Evolutionary conservation across 331 rosid genomes (phyloP).

Genomic region (Acacia pycnantha): DNA sequence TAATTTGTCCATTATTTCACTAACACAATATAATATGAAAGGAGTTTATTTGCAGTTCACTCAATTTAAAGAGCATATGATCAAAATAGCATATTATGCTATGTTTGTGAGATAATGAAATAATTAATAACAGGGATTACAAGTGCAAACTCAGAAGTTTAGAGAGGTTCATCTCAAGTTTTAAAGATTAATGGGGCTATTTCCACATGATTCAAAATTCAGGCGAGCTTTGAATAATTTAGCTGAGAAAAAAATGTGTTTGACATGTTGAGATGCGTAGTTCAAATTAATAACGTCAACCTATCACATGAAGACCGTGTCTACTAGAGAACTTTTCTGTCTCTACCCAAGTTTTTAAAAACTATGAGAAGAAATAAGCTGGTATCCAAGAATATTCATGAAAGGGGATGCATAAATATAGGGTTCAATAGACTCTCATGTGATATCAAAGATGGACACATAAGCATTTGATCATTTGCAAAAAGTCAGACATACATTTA

Average conservation of each 20-base stretch:
- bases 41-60: background rate
- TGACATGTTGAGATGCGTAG: background rate
- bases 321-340: background rate
- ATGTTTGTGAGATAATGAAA: background rate
- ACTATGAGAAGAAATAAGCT: background rate
- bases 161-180: background rate
- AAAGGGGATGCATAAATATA: background rate
- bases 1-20: background rate
- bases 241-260: background rate
- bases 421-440: background rate
- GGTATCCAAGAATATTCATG: background rate
- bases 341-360: background rate
- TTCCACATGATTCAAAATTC: background rate
- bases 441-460: background rate
- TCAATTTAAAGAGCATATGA: background rate
- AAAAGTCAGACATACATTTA: constrained; percentile 51
- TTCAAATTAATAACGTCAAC: background rate
- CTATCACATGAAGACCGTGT: background rate
- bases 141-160: background rate
- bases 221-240: background rate
- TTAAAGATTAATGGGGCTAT: background rate
- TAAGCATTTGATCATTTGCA: background rate
- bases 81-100: background rate
- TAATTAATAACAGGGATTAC: background rate
- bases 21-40: background rate